Evolutionary conservation across 1,139 yeast species (phyloP).

Genomic region (Kurtzmaniella quercitrusa): DNA sequence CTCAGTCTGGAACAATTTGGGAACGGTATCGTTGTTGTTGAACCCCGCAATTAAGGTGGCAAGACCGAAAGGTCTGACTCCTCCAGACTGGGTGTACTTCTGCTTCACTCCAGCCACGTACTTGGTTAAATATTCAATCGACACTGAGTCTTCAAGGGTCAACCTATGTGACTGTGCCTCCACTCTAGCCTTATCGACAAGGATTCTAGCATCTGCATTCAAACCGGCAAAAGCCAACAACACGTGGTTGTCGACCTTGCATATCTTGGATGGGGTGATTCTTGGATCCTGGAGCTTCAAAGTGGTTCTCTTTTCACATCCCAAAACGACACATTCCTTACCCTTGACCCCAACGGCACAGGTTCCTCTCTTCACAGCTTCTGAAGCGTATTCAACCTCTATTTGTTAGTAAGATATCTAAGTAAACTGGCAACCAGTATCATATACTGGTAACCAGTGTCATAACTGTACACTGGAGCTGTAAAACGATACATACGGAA

Average conservation of each 20-base stretch:
- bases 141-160: conserved; percentile 89
- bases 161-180: conserved; percentile 97
- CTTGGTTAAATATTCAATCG: conserved; percentile 87
- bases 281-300: conserved; percentile 94
- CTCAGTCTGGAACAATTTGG: conserved; percentile 89
- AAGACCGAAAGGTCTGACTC: conserved; percentile 92
- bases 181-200: conserved; percentile 91
- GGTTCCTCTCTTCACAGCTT: conserved; percentile 97
- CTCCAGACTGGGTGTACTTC: conserved; percentile 96
- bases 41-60: conserved; percentile 95
- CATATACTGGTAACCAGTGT: no score
- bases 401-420: conserved; percentile 33
- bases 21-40: conserved; percentile 77
- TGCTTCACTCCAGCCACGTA: conserved; percentile 98
- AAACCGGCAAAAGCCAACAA: conserved; percentile 95
- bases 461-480: no score
- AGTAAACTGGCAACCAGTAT: no score
- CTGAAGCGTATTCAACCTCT: conserved; percentile 96
- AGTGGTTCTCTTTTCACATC: conserved; percentile 95
- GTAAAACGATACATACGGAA: conserved; percentile 85
- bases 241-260: conserved; percentile 86
- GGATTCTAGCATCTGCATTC: conserved; percentile 94
- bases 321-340: conserved; percentile 79
- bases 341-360: conserved; percentile 98
- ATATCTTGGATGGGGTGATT: conserved; percentile 91